A percentile compares a stretch with the other conserved stretches of the same genome.
Evolutionary conservation across 331 rosid species (phyloP).

Genomic region (Quercus lobata): DNA sequence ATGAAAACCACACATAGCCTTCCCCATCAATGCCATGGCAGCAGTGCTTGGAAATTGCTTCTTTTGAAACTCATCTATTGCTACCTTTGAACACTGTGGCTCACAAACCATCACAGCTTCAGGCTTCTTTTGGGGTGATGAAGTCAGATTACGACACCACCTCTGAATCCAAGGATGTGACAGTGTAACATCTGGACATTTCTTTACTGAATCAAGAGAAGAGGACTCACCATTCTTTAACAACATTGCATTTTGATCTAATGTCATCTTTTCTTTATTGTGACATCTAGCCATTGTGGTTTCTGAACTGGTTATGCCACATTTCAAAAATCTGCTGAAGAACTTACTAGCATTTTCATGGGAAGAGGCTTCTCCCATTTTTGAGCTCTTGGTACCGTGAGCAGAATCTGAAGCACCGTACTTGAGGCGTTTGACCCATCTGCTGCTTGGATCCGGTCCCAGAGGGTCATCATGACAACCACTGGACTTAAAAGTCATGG

Average conservation of each 20-base stretch:
- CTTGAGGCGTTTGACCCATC: conserved; percentile 84
- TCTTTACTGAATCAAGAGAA: conserved; percentile 22
- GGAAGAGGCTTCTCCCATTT: conserved; percentile 46
- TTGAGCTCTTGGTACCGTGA: conserved; percentile 47
- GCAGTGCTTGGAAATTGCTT: conserved; percentile 82
- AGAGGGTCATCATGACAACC: conserved; percentile 25
- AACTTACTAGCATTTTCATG: conserved; percentile 28
- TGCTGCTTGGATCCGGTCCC: conserved; percentile 50
- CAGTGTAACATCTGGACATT: conserved; percentile 41
- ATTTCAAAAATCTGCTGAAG: conserved; percentile 28
- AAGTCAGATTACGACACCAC: conserved; percentile 41
- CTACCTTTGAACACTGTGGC: conserved; percentile 29
- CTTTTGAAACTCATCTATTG: conserved; percentile 29
- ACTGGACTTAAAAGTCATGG: conserved; percentile 36
- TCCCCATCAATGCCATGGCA: conserved; percentile 97
- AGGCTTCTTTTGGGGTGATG: conserved; percentile 34
- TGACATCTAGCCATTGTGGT: conserved; percentile 20
- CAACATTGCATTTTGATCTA: conserved; percentile 18
- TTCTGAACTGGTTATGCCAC: conserved; percentile 35
- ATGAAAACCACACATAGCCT: conserved; percentile 44
- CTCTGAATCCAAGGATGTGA: conserved; percentile 90
- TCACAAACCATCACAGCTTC: conserved; percentile 28
- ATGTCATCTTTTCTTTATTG: conserved; percentile 23
- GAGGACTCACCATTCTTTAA: conserved; percentile 28
- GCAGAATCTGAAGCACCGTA: conserved; percentile 37